Evolutionary conservation across 305 asterid genomes (phyloP), one percentile per base, ranked within the genome.

Genomic region (Solanum hybrid): DNA sequence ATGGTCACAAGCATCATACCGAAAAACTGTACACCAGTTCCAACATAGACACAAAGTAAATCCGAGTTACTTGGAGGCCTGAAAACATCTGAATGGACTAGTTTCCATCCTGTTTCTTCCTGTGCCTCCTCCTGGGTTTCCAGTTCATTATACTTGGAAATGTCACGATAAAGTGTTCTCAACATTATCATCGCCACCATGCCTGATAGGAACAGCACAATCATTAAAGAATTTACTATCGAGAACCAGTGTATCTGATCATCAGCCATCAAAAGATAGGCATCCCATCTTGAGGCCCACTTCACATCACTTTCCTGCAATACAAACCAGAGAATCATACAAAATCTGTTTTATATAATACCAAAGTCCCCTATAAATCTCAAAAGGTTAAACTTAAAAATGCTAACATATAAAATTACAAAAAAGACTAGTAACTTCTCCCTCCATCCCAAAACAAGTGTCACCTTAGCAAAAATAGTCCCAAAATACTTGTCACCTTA

Each of bases 281-380:
- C 93, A 90, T 95, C 98, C 98, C 98, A 95, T 95, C 96, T 92
- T 17, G 97, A 94, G 81, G 98, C 98, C 97, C 98, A 95, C 92
- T 94, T 94, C 90, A 94, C 98, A 90, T 93, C 95, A 91, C 98
- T 95, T 82, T 94, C 97, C 98, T 95, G 94, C 73, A 91, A 85
- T 36, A 76, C 87, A 84, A 87, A 88, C 24, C 86, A 89, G 73
- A 76, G 29, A 37, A n/a, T 24, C 68, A 84, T 45, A 86, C 78
- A 36, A 36, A 76, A 31, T 61, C 0, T 73, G 75, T 14, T 51
- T 37, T 75, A 39, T 32, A 7, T 10, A 5, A 77, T 12, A 87
- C 83, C 24, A 87, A 17, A 12, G 0, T 73, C 38, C 72, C 22
- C 11, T 38, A 26, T 14, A 73, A 88, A 72, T 39, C 36, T 37